Conservation (phyloP, 495 filamentous ascomycete species). For the Immersiella caudata region DNA sequence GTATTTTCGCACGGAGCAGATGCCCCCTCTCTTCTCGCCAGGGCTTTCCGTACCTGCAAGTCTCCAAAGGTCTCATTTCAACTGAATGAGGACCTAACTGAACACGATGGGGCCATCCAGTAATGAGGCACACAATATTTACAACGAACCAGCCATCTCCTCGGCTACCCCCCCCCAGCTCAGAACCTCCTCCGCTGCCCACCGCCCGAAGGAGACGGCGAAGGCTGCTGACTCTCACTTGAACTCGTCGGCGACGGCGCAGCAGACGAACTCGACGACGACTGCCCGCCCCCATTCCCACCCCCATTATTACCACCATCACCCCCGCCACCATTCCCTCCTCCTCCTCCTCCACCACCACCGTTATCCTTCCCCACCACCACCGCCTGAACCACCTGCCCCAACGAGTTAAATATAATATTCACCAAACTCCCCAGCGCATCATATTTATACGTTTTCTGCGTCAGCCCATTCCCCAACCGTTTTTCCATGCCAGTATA, state of each 20-base stretch:
- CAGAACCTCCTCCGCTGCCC: background rate
- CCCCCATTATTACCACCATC: background rate
- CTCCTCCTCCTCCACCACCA: slow-evolving; percentile 14
- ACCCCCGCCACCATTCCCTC: slow-evolving; percentile 6
- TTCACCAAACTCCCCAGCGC: slow-evolving; percentile 58
- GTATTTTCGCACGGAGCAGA: too few relatives aligned
- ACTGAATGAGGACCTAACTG: too few relatives aligned
- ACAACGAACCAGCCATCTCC: background rate
- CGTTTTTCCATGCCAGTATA: slow-evolving; percentile 49
- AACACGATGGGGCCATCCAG: too few relatives aligned
- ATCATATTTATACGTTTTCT: slow-evolving; percentile 57
- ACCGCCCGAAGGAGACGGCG: background rate
- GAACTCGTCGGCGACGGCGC: background rate
- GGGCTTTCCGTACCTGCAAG: too few relatives aligned
- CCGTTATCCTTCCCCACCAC: slow-evolving; percentile 40
- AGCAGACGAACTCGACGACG: background rate
- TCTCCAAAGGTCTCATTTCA: too few relatives aligned
- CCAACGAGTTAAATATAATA: slow-evolving; percentile 57
- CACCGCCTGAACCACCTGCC: slow-evolving; percentile 60
- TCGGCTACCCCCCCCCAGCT: too few relatives aligned
- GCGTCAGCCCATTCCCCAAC: slow-evolving; percentile 51
- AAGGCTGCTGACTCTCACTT: background rate
- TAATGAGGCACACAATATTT: too few relatives aligned
- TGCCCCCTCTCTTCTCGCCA: too few relatives aligned
- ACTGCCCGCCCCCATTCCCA: background rate